Base-by-base conservation (phyloP, 2,329 filamentous ascomycete species). In the Pseudogymnoascus sp. region DNA sequence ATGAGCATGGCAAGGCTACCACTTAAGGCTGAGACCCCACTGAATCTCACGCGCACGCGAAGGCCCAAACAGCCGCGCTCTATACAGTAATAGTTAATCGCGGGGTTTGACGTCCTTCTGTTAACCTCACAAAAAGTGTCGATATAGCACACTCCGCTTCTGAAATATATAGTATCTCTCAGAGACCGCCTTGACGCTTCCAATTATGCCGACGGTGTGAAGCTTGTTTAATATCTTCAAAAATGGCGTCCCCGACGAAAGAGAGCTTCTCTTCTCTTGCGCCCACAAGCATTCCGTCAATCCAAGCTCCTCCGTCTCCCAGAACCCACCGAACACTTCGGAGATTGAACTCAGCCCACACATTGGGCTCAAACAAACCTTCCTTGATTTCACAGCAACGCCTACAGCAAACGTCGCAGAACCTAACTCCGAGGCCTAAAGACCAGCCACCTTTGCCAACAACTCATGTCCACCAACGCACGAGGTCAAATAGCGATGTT, bases 261-360 rank as follows among this genome's bases (percentile, higher is more conserved):
- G 72, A 73, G 38, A 64, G 65, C 31, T 66, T 63, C 25, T 66
- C 67, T 40, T 68, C 68, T 40, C 72, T 70, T 60, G 71, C 74
- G 28, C 50, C 50, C 23, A 70, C 73, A 56, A 67, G 76, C 64
- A 73, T 75, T 38, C 75, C 79, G 40, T 78, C 83, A 66, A 76
- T 83, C 62, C 79, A 83, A 70, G 74, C 81, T 59, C 81, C 85
- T 66, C 80, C 84, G 23, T 87, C 86, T 28, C 86, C 87, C 46
- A 82, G 85, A 66, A 85, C 85, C 25, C 84, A 87, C 72, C 84
- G 89, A 70, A 82, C 84, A 56, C 80, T 92, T 65, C 84, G 89
- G 69, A 88, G 88, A 73, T 84, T 91, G 31, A 88, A 91, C 75
- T 92, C 89, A 34, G 89, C 90, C 60, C 89, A 91, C 77, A 80